Conservation (phyloP, 768 basidiomycete genomes). For the Symmetrospora coprosmae region DNA sequence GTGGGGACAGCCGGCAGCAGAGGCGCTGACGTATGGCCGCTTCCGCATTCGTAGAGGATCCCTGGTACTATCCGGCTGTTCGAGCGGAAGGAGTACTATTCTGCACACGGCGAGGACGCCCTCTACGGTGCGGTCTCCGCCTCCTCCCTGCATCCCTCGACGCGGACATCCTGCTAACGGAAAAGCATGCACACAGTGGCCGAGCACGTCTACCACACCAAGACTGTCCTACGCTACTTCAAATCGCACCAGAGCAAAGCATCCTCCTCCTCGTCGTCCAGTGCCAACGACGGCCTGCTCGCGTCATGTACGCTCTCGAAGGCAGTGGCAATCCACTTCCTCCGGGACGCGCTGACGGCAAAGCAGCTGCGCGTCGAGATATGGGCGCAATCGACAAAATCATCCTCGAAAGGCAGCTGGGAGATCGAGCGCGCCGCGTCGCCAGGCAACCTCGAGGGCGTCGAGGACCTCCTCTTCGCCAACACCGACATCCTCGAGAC, state of each 20-base stretch:
- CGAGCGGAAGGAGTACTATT: conserved; percentile 44
- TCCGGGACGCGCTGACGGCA: conserved; percentile 76
- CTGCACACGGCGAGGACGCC: conserved; percentile 14
- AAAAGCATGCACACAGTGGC: conserved; percentile 27
- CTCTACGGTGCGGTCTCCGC: conserved; percentile 8
- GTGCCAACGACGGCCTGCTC: conserved; percentile 40
- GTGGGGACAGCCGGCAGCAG: neutral
- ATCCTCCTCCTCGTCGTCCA: neutral
- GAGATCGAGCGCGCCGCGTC: conserved; percentile 69
- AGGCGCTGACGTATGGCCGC: neutral
- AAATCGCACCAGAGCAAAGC: conserved; percentile 7
- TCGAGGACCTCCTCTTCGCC: conserved; percentile 71
- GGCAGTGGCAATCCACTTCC: conserved; percentile 60
- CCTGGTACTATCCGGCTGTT: conserved; percentile 75
- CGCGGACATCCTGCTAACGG: too few species aligned
- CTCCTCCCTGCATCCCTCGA: neutral
- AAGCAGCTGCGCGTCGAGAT: conserved; percentile 88
- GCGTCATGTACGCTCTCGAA: conserved; percentile 64
- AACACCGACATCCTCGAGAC: conserved; percentile 65
- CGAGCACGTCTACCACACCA: conserved; percentile 61
- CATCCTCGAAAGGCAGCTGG: conserved; percentile 63
- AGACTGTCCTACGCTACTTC: conserved; percentile 81
- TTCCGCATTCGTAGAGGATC: conserved; percentile 33
- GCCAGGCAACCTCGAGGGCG: conserved; percentile 53
- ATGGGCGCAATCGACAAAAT: conserved; percentile 56